Percentiles rank a stretch among this genome's conserved stretches.
phyloP scores from a whole-genome alignment of 164 flowering plant species.

The Vitis amurensis region DNA sequence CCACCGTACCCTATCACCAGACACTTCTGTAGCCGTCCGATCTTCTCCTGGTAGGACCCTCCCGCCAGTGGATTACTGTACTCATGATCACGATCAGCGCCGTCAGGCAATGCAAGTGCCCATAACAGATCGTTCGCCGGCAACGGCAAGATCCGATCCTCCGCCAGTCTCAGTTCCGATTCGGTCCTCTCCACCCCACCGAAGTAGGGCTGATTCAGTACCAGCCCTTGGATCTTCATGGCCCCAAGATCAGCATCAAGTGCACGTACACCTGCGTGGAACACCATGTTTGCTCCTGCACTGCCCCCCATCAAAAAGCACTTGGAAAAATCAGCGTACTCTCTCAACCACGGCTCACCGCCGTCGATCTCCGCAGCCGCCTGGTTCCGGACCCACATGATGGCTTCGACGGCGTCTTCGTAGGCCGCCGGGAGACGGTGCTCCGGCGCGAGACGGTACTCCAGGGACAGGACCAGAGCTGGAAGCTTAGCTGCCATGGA shows the following conservation, averaged over 20 bases:
- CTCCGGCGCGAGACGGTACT: conserved; percentile 74
- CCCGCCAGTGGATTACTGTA: conserved; percentile 39
- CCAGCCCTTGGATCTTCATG: conserved; percentile 45
- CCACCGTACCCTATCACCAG: conserved; percentile 41
- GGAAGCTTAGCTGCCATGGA: conserved; percentile 31
- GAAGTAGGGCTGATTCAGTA: conserved; percentile 50
- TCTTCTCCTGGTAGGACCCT: conserved; percentile 9
- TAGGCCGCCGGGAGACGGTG: conserved; percentile 76
- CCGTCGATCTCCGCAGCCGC: conserved; percentile 15
- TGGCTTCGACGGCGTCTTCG: conserved; percentile 53
- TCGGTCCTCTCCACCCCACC: conserved; percentile 50
- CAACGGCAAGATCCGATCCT: conserved; percentile 43
- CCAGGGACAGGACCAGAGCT: conserved; percentile 49
- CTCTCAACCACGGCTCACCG: conserved; percentile 49
- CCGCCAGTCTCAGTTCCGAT: conserved; percentile 39
- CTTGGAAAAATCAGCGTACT: conserved; percentile 40
- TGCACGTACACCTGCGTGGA: conserved; percentile 43
- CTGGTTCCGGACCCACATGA: conserved; percentile 46
- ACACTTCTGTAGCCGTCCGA: conserved; percentile 40
- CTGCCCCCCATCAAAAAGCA: conserved; percentile 67
- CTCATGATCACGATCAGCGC: conserved; percentile 56
- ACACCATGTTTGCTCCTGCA: conserved; percentile 63
- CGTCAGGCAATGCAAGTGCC: conserved; percentile 50
- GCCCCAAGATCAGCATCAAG: conserved; percentile 32
- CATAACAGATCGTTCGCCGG: conserved; percentile 45